Percentiles rank a stretch among this genome's conserved stretches.
Evolutionary conservation across 2,329 filamentous ascomycete genomes (phyloP).

Genomic region (Podosphaera fusca): DNA sequence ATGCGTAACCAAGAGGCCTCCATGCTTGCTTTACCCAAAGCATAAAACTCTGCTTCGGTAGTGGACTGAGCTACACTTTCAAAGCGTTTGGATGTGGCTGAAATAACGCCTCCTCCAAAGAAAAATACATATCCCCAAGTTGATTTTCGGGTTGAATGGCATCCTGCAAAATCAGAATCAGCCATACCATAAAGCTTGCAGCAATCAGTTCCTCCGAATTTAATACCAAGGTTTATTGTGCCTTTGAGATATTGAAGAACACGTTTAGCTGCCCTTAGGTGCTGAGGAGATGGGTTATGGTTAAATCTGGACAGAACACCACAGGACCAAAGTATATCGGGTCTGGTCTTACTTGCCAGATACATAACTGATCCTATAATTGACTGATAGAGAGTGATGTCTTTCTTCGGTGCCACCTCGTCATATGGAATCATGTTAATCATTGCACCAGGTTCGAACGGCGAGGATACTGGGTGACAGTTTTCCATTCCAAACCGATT

Average conservation of each 20-base stretch:
- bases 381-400: conserved; percentile 1
- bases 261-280: not conserved
- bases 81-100: not conserved
- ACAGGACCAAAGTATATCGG: not conserved
- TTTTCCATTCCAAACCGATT: not conserved
- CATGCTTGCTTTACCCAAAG: not conserved
- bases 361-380: conserved; percentile 1
- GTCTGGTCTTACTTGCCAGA: not conserved
- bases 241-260: not conserved
- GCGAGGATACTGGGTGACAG: not conserved
- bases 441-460: not conserved
- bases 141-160: not conserved
- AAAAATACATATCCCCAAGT: not conserved
- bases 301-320: not conserved
- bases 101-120: not conserved
- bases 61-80: not conserved
- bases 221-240: not conserved
- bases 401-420: not conserved
- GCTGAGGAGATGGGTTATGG: not conserved
- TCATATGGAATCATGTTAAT: conserved; percentile 1
- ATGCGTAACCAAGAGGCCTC: too few relatives aligned
- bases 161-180: not conserved
- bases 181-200: not conserved
- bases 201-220: not conserved
- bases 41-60: not conserved